Percentiles rank a stretch among this genome's conserved stretches.
Conservation (phyloP, 805 yeast genomes). For the Maudiozyma saulgeensis region DNA sequence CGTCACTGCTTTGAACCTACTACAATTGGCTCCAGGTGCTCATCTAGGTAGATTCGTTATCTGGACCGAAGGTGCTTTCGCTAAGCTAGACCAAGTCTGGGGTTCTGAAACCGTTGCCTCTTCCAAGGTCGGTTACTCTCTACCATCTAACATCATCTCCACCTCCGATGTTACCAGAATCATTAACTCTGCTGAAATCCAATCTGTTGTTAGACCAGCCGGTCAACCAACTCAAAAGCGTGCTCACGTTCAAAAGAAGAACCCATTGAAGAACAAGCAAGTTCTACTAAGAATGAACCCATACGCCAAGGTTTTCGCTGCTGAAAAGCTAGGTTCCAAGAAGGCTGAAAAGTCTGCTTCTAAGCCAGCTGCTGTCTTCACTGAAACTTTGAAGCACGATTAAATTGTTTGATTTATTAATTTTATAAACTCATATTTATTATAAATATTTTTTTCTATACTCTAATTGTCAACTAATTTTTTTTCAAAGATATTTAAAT, state of each 20-base stretch:
- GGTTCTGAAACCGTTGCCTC: constrained; percentile 83
- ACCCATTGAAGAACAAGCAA: constrained; percentile 99
- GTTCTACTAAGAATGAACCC: constrained; percentile 98
- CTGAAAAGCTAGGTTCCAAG: constrained; percentile 79
- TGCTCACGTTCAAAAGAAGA: constrained; percentile 94
- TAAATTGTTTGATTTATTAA: constrained; percentile 21
- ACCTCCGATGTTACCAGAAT: constrained; percentile 94
- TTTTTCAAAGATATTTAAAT: background rate
- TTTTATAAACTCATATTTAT: background rate
- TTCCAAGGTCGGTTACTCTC: constrained; percentile 77
- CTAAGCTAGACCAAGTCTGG: constrained; percentile 94
- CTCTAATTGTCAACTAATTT: background rate
- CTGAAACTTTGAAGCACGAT: constrained; percentile 55
- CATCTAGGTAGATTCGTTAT: constrained; percentile 99
- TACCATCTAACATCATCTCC: constrained; percentile 90
- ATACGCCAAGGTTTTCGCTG: constrained; percentile 94
- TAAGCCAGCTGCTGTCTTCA: constrained; percentile 67
- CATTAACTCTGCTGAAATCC: constrained; percentile 98
- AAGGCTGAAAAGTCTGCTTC: constrained; percentile 58
- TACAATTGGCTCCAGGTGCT: constrained; percentile 99
- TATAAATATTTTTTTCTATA: background rate
- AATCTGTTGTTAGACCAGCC: constrained; percentile 93
- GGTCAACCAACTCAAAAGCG: constrained; percentile 91
- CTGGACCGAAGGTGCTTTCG: constrained; percentile 99
- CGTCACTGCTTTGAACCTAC: constrained; percentile 85